Evolutionary conservation across 306 rosid species (phyloP), one percentile per base, ranked within the genome.

Genomic region (Albizia julibrissin): DNA sequence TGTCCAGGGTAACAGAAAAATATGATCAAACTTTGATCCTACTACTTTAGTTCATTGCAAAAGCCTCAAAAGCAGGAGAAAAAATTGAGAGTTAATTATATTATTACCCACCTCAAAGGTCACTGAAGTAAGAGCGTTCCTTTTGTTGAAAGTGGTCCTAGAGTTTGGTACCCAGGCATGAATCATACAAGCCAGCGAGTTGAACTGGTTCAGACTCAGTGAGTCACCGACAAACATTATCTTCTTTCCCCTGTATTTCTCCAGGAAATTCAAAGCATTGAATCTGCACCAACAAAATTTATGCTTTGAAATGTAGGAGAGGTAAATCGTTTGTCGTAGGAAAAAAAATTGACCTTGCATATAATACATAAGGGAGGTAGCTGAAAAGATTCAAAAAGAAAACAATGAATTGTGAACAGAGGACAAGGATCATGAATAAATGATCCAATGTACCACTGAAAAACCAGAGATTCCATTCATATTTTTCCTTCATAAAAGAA

Each of bases 191-290:
- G 97, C 85, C 73, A 95, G 72, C 24, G 99, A 95, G 34, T 88
- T 88, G 87, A 94, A 95, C 80, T 95, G 99, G 78, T 95, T 95
- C 80, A 86, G 77, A 75, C 99, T 93, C 91, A 93, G 77, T 1
- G 99, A 95, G 44, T 95, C 99, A 19, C 99, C 99, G 15, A 95
- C 98, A 66, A 93, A 95, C 99, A 93, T 95, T 4, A 95, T 89
- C 91, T 91, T 95, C 89, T 95, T 93, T 74, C 98, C 99, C n/a
- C 85, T 92, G 90, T 93, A 87, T 81, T 73, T 86, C 82, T 86
- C 86, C 84, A 93, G 46, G 62, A 95, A 91, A 43, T 65, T 27
- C 89, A 87, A 34, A 78, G 96, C 98, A 80, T 93, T 91, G 81
- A 95, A 95, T 91, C 99, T 95, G 83, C 62, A 61, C 68, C 24